Percentiles rank a stretch among this genome's conserved stretches.
Conservation (phyloP, 306 rosid species). For the Prunus armeniaca region DNA sequence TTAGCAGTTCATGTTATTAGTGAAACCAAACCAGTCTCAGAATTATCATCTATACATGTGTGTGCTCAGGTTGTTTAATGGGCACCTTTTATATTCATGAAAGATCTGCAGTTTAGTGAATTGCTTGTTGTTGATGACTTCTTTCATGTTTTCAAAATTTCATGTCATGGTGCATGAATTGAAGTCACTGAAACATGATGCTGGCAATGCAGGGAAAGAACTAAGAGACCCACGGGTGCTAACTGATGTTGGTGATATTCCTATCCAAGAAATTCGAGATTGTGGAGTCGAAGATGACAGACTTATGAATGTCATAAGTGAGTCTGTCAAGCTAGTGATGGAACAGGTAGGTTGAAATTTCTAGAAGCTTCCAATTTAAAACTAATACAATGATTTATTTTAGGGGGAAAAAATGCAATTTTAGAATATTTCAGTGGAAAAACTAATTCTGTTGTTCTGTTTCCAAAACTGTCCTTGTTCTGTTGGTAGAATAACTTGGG, state of each 20-base stretch:
- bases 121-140: not conserved
- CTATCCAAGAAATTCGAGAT: conserved; percentile 94
- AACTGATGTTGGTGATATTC: conserved; percentile 94
- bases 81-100: not conserved
- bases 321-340: conserved; percentile 92
- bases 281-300: conserved; percentile 81
- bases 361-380: not conserved
- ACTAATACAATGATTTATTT: not conserved
- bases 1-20: not conserved
- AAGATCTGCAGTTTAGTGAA: not conserved
- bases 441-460: not conserved
- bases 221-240: conserved; percentile 77
- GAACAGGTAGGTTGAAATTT: conserved; percentile 56
- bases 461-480: not conserved
- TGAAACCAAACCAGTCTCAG: not conserved
- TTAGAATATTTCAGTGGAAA: not conserved
- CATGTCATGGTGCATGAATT: conserved; percentile 3
- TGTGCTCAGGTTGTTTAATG: not conserved
- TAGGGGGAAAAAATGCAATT: not conserved
- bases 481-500: not conserved
- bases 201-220: conserved; percentile 62
- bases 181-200: conserved; percentile 10
- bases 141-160: not conserved
- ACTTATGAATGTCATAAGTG: conserved; percentile 86
- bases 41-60: not conserved